Conservation (phyloP, 2,329 filamentous ascomycete species). For the Microascus cirrosus region DNA sequence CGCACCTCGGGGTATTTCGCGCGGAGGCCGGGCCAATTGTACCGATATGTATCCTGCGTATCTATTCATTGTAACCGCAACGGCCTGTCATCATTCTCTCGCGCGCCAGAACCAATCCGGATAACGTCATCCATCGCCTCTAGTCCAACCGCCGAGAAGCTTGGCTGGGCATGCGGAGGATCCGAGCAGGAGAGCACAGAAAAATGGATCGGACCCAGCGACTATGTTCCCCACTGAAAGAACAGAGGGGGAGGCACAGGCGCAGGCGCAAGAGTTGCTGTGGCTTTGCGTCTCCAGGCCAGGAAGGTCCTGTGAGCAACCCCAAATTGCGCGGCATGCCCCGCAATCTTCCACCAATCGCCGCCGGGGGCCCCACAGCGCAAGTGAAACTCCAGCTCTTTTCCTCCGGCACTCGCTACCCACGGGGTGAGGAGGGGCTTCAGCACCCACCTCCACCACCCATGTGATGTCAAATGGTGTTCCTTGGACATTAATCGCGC, state of each 20-base stretch:
- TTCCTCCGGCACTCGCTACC: background rate
- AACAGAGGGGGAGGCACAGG: background rate
- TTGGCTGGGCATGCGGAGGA: background rate
- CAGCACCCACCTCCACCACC: background rate
- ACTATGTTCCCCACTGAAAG: background rate
- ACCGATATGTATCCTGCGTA: background rate
- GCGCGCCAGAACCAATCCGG: background rate
- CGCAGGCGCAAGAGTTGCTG: background rate
- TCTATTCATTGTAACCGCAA: background rate
- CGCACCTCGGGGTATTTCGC: background rate
- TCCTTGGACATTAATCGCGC: background rate
- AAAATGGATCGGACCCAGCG: background rate
- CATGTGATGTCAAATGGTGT: background rate
- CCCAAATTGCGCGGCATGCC: background rate
- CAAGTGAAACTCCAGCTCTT: background rate
- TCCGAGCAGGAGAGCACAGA: background rate
- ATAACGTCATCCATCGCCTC: background rate
- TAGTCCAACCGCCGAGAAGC: background rate
- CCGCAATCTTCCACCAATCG: background rate
- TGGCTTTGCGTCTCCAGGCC: background rate
- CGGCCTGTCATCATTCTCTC: background rate
- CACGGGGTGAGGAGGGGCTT: background rate
- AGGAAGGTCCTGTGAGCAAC: background rate
- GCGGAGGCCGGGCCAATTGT: background rate
- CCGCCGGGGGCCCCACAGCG: background rate